phyloP scores from a whole-genome alignment of 1,284 basidiomycete species.

The Cutaneotrichosporon sp. region DNA sequence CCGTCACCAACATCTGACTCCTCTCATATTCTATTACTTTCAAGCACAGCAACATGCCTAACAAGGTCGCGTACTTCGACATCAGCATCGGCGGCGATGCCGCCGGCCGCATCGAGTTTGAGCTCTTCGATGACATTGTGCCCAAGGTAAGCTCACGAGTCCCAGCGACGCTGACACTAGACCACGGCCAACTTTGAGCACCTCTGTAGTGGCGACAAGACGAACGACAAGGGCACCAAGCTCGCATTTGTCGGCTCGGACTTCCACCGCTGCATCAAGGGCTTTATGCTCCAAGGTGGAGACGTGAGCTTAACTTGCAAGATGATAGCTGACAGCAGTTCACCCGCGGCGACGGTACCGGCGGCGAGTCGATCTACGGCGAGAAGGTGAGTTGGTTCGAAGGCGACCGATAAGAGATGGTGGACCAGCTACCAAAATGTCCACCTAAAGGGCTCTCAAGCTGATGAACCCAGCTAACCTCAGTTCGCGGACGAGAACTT shows the following conservation, averaged over 20 bases:
- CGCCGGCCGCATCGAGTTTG: conserved; percentile 73
- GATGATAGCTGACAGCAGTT: conserved; percentile 26
- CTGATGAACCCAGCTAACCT: not conserved
- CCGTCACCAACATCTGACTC: not conserved
- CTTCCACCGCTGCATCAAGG: conserved; percentile 76
- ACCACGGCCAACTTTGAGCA: conserved; percentile 89
- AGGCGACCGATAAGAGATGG: not conserved
- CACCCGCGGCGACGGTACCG: conserved; percentile 72
- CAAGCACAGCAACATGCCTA: conserved; percentile 33
- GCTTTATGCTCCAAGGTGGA: conserved; percentile 72
- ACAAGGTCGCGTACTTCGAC: conserved; percentile 67
- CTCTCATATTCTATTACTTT: not conserved
- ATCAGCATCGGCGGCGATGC: conserved; percentile 62
- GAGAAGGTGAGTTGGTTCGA: conserved; percentile 57
- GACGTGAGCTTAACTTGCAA: conserved; percentile 27
- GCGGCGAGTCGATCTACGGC: conserved; percentile 90
- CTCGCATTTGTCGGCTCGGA: conserved; percentile 57
- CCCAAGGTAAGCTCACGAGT: conserved; percentile 50
- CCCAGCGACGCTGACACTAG: conserved; percentile 21
- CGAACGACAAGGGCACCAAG: conserved; percentile 53
- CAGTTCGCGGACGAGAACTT: conserved; percentile 75
- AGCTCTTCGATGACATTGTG: conserved; percentile 69
- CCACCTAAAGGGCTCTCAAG: no score
- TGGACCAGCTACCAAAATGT: no score
- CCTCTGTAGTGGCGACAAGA: conserved; percentile 72